Evolutionary conservation across 768 basidiomycete species (phyloP).

Genomic region (Pholiota conissans): DNA sequence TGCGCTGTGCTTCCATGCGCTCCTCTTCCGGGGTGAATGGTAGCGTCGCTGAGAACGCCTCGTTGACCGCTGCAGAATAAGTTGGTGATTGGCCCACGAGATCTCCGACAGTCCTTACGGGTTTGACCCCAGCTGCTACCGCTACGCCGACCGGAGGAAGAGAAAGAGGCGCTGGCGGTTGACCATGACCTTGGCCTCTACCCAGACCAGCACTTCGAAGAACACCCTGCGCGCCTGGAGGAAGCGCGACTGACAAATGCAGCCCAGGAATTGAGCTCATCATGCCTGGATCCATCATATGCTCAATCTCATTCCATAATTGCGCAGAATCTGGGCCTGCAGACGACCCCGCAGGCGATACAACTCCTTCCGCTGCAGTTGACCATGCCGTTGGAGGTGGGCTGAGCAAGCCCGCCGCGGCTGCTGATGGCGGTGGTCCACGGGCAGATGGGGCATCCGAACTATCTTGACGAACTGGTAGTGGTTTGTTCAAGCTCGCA

Average conservation of each 20-base stretch:
- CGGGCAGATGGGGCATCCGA: background rate
- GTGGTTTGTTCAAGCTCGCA: constrained; percentile 11
- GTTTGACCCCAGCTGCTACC: constrained; percentile 3
- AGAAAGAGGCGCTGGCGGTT: constrained; percentile 8
- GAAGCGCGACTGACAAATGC: constrained; percentile 22
- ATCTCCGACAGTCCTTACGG: constrained; percentile 19
- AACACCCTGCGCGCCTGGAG: constrained; percentile 21
- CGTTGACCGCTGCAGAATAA: constrained; percentile 26
- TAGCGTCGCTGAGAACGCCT: constrained; percentile 23
- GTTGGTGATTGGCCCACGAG: constrained; percentile 25
- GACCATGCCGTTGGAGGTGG: constrained; percentile 9
- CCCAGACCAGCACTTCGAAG: constrained; percentile 22
- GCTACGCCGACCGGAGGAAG: background rate
- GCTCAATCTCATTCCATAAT: constrained; percentile 27
- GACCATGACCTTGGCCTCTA: background rate
- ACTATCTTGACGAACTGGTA: background rate
- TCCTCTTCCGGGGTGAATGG: constrained; percentile 24
- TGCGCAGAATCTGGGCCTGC: constrained; percentile 24
- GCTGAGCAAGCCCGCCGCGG: constrained; percentile 12
- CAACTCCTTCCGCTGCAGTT: constrained; percentile 7
- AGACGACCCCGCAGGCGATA: constrained; percentile 19
- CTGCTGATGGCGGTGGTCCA: constrained; percentile 2
- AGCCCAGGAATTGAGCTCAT: constrained; percentile 23
- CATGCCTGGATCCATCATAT: constrained; percentile 28
- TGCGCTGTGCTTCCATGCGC: constrained; percentile 18